A percentile compares a stretch with the other conserved stretches of the same genome.
phyloP scores from a whole-genome alignment of 2,329 filamentous ascomycete species.

The Ophiobolus disseminans region DNA sequence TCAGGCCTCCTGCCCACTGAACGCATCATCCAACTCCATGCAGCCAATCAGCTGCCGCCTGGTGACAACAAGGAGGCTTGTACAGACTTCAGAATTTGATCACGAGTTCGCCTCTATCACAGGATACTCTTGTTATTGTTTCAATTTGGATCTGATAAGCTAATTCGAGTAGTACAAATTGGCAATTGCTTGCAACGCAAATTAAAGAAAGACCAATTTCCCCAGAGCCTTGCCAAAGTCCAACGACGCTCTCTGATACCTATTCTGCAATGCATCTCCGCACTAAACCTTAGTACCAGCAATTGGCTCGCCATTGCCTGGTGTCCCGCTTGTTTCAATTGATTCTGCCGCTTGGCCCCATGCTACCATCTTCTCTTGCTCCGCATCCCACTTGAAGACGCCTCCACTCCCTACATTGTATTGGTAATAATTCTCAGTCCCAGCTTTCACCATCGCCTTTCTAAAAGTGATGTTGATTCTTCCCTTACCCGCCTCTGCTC shows the following conservation, averaged over 20 bases:
- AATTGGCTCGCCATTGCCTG: too few relatives aligned
- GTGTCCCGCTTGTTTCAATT: neutral
- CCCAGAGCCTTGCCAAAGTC: too few relatives aligned
- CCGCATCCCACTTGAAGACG: slow-evolving; percentile 72
- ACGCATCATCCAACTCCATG: neutral
- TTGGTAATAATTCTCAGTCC: slow-evolving; percentile 83
- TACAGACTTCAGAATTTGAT: too few relatives aligned
- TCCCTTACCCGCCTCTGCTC: slow-evolving; percentile 66
- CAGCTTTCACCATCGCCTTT: slow-evolving; percentile 71
- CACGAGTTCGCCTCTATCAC: too few relatives aligned
- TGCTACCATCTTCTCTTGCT: slow-evolving; percentile 58
- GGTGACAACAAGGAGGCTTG: neutral
- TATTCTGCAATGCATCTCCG: too few relatives aligned
- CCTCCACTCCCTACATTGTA: slow-evolving; percentile 79
- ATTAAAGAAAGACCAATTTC: too few relatives aligned
- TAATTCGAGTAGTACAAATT: too few relatives aligned
- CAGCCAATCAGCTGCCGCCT: neutral
- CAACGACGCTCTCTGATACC: neutral
- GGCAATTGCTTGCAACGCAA: too few relatives aligned
- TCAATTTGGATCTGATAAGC: too few relatives aligned
- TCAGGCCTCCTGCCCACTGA: neutral
- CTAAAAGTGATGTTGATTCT: slow-evolving; percentile 80
- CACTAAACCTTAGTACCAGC: too few relatives aligned
- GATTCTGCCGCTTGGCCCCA: slow-evolving; percentile 34
- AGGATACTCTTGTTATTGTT: too few relatives aligned